These are phyloP conservation scores for Xylariaceae sp. DNA, from an alignment of 2,329 filamentous ascomycete species.

Conservation along the genomic window DNA sequence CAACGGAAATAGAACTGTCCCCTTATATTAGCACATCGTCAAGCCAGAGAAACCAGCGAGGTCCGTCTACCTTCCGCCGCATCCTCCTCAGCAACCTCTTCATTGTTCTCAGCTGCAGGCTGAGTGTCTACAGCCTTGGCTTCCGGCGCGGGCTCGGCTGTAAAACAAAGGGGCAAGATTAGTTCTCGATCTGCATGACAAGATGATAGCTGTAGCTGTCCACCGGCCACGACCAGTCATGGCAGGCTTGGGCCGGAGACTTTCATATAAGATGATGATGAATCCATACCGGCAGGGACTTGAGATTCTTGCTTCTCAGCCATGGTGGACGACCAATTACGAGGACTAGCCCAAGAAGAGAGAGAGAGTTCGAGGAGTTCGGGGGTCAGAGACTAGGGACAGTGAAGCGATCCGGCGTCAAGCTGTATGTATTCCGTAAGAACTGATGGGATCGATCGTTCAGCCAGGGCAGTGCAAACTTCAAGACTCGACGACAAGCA, in stretches of 20 bases:
- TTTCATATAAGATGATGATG: not conserved
- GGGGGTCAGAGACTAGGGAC: slow-evolving; percentile 14
- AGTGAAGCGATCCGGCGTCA: slow-evolving; percentile 4
- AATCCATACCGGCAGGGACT: slow-evolving; percentile 22
- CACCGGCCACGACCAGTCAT: not conserved
- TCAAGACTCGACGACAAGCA: slow-evolving; percentile 22
- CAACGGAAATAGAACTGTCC: slow-evolving; percentile 51
- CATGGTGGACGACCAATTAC: slow-evolving; percentile 24
- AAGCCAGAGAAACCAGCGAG: not conserved
- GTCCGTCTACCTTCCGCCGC: slow-evolving; percentile 26
- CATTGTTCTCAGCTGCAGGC: slow-evolving; percentile 21
- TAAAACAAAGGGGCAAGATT: slow-evolving; percentile 10
- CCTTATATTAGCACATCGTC: slow-evolving; percentile 10
- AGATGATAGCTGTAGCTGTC: not conserved
- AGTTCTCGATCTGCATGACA: slow-evolving; percentile 4
- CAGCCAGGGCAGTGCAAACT: slow-evolving; percentile 17
- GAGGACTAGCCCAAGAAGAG: slow-evolving; percentile 12
- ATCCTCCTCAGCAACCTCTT: slow-evolving; percentile 26
- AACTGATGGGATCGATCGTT: slow-evolving; percentile 15
- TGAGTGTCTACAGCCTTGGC: slow-evolving; percentile 25
- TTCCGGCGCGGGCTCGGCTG: slow-evolving; percentile 25
- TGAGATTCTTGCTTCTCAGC: slow-evolving; percentile 29
- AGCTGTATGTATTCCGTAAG: not conserved
- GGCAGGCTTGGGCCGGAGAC: not conserved
- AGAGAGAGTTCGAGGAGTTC: slow-evolving; percentile 14